Evolutionary conservation across 1,284 basidiomycete genomes (phyloP), one percentile per base, ranked within the genome.

Genomic region (Heterobasidion irregulare): DNA sequence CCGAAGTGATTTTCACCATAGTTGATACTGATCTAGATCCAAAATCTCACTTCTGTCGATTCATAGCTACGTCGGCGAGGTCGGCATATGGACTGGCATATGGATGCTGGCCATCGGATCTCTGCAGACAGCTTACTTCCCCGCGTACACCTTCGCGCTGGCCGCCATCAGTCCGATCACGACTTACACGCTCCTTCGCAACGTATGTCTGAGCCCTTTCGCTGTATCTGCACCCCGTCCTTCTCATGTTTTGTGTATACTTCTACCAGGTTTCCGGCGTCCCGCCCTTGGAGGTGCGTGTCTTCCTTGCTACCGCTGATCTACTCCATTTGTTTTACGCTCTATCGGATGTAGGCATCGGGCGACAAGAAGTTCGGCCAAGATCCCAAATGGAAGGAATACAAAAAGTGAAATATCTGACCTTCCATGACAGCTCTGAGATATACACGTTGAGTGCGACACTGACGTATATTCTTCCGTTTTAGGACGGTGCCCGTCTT

Each of bases 21-120:
- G 47, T 52, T 9, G 38, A 33, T 38, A n/a, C 47, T 38, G 19
- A 54, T 32, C 33, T 59, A 36, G 33, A 8, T 33, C 32, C 10
- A 15, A 50, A 4, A 1, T 7, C 18, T 48, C 18, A 32, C 33
- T 48, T 36, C 32, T 45, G n/a, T 32, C 52, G 50, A n/a, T n/a
- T n/a, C n/a, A n/a, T n/a, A n/a, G n/a, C 71, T 91, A 92, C 66
- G 78, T 89, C 38, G 88, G 85, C 26, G 89, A 92, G 70, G 76
- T 91, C 10, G 80, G 84, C 2, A 73, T 92, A 16, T 89, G 87
- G 82, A 77, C 78, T 2, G 85, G 84, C 9, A 83, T 90, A 33
- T 89, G 81, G 74, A 71, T 80, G 6, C 70, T 89, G 12, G 78
- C 84, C 2, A 72, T 76, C 2, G 61, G 73, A 8, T 75, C 79